phyloP scores from a whole-genome alignment of 176 grass and related monocot genomes.

The Phoenix dactylifera region DNA sequence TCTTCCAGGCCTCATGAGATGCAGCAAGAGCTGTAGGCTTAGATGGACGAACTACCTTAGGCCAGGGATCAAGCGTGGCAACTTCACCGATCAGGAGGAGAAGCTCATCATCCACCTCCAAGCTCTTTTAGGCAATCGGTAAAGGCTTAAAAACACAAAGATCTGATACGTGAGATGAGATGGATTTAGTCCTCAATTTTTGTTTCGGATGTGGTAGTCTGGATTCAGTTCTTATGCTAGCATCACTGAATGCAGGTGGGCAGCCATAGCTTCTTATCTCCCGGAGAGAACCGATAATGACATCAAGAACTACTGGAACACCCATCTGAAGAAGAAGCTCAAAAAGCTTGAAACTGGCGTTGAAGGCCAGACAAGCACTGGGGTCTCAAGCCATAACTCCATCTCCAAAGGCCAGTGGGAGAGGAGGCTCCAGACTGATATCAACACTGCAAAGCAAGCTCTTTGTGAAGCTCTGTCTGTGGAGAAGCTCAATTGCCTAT shows the following conservation, averaged over 20 bases:
- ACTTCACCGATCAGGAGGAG: constrained; percentile 9
- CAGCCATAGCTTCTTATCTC: constrained; percentile 84
- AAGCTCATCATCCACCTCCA: constrained; percentile 16
- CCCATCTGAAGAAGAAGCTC: constrained; percentile 82
- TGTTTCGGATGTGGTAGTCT: no score
- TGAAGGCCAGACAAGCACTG: constrained; percentile 9
- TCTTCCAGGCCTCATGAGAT: constrained; percentile 17
- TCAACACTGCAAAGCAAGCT: constrained; percentile 60
- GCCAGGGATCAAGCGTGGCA: not conserved
- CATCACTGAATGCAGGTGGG: constrained; percentile 36
- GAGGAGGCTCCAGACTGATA: constrained; percentile 66
- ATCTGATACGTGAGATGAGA: no score
- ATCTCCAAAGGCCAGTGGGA: constrained; percentile 80
- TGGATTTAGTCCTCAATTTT: no score
- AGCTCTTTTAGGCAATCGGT: constrained; percentile 8
- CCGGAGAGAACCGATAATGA: constrained; percentile 94
- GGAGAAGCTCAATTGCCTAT: not conserved
- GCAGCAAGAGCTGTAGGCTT: constrained; percentile 18
- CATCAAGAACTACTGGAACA: constrained; percentile 99
- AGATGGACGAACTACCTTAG: constrained; percentile 14
- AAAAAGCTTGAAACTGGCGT: not conserved
- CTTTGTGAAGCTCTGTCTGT: constrained; percentile 48
- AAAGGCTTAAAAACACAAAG: no score
- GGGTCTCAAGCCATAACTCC: constrained; percentile 17
- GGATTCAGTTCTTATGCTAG: no score